Conservation (phyloP, 2,329 filamentous ascomycete genomes). For the Trichoderma endophyticum region DNA sequence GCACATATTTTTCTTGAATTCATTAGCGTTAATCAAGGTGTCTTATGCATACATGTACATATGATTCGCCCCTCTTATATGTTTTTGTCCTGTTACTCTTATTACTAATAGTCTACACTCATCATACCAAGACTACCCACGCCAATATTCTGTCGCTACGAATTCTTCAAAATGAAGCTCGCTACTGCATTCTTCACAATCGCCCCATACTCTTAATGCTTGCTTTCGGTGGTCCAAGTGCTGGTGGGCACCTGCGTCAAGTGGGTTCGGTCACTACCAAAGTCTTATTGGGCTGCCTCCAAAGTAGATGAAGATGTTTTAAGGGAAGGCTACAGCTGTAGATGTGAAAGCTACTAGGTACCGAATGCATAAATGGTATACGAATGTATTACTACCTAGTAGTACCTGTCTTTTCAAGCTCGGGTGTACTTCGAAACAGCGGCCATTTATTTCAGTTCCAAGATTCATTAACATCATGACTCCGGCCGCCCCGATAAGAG, state of each 20-base stretch:
- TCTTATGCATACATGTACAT: neutral
- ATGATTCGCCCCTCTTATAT: neutral
- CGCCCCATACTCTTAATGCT: neutral
- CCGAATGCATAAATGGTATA: no score
- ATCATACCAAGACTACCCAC: neutral
- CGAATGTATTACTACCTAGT: no score
- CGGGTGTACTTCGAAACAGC: neutral
- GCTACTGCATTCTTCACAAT: neutral
- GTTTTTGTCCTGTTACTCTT: neutral
- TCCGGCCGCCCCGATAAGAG: neutral
- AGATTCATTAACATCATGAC: neutral
- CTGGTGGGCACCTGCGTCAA: neutral
- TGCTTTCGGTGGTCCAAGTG: neutral
- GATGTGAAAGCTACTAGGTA: neutral
- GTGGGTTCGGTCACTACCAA: neutral
- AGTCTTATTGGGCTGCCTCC: neutral
- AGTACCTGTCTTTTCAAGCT: neutral
- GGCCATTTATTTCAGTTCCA: neutral
- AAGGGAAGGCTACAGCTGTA: neutral
- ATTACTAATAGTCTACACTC: neutral
- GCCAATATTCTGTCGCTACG: neutral
- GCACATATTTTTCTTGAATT: neutral
- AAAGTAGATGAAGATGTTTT: neutral
- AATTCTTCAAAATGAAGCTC: neutral
- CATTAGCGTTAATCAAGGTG: neutral